Conservation (phyloP, 169 alveolate genomes). For the Babesia bovis region DNA sequence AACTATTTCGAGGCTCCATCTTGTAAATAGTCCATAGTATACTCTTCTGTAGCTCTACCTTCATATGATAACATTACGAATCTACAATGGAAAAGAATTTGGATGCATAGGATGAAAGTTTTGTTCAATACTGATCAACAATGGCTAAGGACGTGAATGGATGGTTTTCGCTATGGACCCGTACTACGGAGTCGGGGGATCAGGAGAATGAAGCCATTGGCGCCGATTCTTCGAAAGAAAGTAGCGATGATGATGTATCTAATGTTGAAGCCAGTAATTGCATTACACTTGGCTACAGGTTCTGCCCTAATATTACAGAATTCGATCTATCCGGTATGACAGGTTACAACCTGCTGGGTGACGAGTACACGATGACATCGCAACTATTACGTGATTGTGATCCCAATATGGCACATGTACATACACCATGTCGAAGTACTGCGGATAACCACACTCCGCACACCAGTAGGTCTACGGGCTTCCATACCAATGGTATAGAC, state of each 20-base stretch:
- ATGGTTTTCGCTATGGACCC: background rate
- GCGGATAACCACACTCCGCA: background rate
- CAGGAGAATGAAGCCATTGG: background rate
- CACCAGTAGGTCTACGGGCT: background rate
- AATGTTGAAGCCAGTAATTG: background rate
- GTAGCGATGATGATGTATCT: background rate
- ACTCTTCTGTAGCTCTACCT: no score
- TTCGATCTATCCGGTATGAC: background rate
- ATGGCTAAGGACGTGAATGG: background rate
- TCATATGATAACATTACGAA: no score
- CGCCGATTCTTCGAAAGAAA: background rate
- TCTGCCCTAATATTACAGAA: background rate
- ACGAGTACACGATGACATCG: background rate
- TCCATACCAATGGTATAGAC: background rate
- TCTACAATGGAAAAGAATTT: no score
- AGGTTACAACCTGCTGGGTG: background rate
- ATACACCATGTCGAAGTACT: background rate
- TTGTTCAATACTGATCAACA: no score
- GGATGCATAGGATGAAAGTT: no score
- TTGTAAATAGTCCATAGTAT: no score
- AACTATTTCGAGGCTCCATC: no score
- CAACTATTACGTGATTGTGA: background rate
- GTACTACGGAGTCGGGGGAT: background rate
- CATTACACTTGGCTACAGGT: background rate
- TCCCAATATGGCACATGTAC: background rate